Base-by-base conservation (phyloP, 2,329 filamentous ascomycete species). In the Pseudogymnoascus pannorum region DNA sequence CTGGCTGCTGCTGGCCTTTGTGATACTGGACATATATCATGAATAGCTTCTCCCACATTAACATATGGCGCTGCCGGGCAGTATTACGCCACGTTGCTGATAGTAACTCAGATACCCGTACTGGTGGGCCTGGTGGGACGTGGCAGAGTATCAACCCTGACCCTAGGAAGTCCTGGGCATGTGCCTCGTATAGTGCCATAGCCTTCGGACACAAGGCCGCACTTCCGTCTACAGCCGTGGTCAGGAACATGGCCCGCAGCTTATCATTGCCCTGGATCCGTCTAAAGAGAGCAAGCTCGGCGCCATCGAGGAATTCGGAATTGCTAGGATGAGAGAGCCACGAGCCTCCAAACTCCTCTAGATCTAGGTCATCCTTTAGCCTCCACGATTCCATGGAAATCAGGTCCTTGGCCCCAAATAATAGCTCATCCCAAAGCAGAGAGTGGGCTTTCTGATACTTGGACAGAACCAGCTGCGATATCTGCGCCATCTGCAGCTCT, bases 21-120 rank as follows among this genome's bases (percentile, higher is more conserved):
- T 64, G 31, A 22, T 67, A 67, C 12, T 59, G 12, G 3, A 36
- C 61, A 58, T 64, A 63, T 1, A 67, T 35, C 29, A 67, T 66
- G 0, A 67, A 38, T 1, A 67, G 61, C 64, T 59, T 60, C 24
- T 66, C 42, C 57, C 29, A 63, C 14, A 66, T 40, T 1, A 62
- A 59, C 6, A 64, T 1, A 20, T 61, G 18, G 16, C 58, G 26
- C 24, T 35, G 48, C 6, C 22, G n/a, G 36, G 2, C 29, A 22
- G 29, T 64, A 51, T 64, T 66, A 6, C 33, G 24, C 61, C 16
- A 66, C 5, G 24, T 66, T 1, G 64, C 33, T 11, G 58, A 64
- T 1, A 66, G 40, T 26, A 64, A 29, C 48, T 66, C 51, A 11
- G 26, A 24, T 26, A 61, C 60, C n/a, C 33, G 29, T 35, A 66